Percentiles rank a stretch among this genome's conserved stretches.
These are phyloP conservation scores for Camellia lanceoleosa DNA, from an alignment of 148 eudicot species.

Conservation along the genomic window DNA sequence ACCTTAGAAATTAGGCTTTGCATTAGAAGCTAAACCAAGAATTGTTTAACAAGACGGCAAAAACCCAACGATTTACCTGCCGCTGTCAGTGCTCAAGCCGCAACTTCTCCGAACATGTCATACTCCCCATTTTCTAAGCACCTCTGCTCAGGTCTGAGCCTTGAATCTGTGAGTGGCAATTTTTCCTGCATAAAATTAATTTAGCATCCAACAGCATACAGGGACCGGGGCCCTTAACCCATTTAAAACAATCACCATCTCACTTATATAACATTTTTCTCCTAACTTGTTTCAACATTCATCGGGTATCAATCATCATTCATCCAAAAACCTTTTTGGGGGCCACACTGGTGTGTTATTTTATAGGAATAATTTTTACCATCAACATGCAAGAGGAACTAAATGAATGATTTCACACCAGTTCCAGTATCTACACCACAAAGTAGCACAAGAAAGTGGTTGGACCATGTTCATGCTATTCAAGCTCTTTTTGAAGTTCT, in stretches of 20 bases:
- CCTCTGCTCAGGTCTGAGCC: slow-evolving; percentile 92
- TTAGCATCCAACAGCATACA: neutral
- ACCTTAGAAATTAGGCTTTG: neutral
- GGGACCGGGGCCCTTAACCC: neutral
- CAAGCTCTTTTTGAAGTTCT: no score
- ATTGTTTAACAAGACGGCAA: neutral
- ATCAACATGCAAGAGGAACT: neutral
- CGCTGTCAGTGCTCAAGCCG: slow-evolving; percentile 91
- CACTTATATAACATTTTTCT: neutral
- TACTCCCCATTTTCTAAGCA: slow-evolving; percentile 85
- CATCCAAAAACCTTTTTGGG: neutral
- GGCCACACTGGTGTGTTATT: neutral
- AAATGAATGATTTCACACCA: neutral
- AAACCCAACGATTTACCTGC: slow-evolving; percentile 48
- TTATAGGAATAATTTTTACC: neutral
- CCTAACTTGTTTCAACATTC: neutral
- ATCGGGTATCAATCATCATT: neutral
- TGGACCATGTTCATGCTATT: no score
- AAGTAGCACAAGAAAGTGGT: neutral
- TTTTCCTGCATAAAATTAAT: slow-evolving; percentile 52
- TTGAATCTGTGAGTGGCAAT: slow-evolving; percentile 93
- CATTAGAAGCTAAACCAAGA: neutral
- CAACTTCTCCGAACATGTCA: slow-evolving; percentile 77
- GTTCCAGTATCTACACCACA: neutral
- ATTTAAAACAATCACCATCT: neutral